Base-by-base conservation (phyloP, 345 rosid species). In the Aethionema arabicum region DNA sequence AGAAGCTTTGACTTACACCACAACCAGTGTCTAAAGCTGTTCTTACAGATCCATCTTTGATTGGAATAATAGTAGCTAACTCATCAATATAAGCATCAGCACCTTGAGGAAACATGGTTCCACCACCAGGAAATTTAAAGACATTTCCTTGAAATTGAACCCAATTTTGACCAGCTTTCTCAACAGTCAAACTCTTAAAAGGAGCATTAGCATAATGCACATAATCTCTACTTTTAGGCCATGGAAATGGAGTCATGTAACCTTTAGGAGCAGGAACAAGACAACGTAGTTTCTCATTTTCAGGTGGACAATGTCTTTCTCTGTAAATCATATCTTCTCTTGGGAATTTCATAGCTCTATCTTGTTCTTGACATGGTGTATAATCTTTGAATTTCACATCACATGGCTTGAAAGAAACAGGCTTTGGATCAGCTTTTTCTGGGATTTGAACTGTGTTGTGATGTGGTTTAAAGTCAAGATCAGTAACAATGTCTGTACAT, bases 71-170 rank as follows among this genome's bases (percentile, higher is more conserved):
- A 2, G 85, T 70, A 42, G 97, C 96, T 50, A 93, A 82, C 71
- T 87, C 95, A 35, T 90, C 92, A 13, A 93, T 90, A 68, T 87
- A 93, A 2, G 90, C 91, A 79, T 93, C 99, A 5, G 99, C 99
- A 11, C 97, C 99, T 63, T 90, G 96, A 58, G 99, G 99, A 49
- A 93, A 93, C 99, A 90, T 90, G 42, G 99, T 93, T 65, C 99
- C 99, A 7, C 99, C 99, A 59, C 99, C 99, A 0, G 99, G 99
- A 77, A 93, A 93, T 60, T 84, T 93, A 67, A 93, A 93, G 38
- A 87, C 96, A 65, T 83, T 72, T 7, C 97, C 99, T 69, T 89
- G 83, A 72, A 65, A 93, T 81, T 87, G 78, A 66, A 90, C 96
- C 99, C 99, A 93, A 55, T 93, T 82, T 83, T 93, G 97, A 0